Percentiles rank a stretch among this genome's conserved stretches.
Conservation (phyloP, 1,139 yeast genomes). For the Sugiyamaella grinbergsii region DNA sequence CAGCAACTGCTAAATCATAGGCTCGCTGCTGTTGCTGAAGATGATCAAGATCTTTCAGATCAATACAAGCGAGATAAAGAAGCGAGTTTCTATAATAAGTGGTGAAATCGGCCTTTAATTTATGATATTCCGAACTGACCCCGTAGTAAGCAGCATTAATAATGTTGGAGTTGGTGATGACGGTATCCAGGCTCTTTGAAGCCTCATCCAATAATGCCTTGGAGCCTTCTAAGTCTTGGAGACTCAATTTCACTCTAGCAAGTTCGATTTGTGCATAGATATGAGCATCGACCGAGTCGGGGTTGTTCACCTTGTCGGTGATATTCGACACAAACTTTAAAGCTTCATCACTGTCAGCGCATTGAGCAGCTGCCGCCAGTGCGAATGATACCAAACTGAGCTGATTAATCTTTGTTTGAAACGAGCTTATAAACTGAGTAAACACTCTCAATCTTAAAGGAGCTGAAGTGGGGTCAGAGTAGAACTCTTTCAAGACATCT, state of each 20-base stretch:
- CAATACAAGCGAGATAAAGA: slow-evolving; percentile 63
- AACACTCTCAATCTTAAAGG: slow-evolving; percentile 66
- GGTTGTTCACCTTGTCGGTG: slow-evolving; percentile 51
- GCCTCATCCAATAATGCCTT: slow-evolving; percentile 67
- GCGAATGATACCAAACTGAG: slow-evolving; percentile 77
- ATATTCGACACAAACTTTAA: slow-evolving; percentile 59
- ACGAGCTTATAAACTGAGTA: slow-evolving; percentile 66
- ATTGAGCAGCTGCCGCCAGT: slow-evolving; percentile 56
- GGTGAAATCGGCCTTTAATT: slow-evolving; percentile 75
- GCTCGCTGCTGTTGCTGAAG: slow-evolving; percentile 64
- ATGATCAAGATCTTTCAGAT: slow-evolving; percentile 53
- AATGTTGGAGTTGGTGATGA: slow-evolving; percentile 56
- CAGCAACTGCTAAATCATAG: slow-evolving; percentile 81
- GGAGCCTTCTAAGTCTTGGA: slow-evolving; percentile 63
- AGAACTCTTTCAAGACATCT: slow-evolving; percentile 62
- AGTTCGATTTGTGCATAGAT: slow-evolving; percentile 75
- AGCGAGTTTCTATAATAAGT: slow-evolving; percentile 70
- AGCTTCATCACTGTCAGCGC: slow-evolving; percentile 52
- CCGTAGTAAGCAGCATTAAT: slow-evolving; percentile 83
- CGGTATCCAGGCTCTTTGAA: slow-evolving; percentile 61
- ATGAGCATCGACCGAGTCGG: slow-evolving; percentile 49
- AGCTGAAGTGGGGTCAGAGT: slow-evolving; percentile 53
- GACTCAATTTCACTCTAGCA: slow-evolving; percentile 66
- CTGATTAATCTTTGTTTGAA: slow-evolving; percentile 73
- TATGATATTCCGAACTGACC: slow-evolving; percentile 75